Evolutionary conservation across 2,329 filamentous ascomycete genomes (phyloP).

Genomic region (Aspergillus fischeri): DNA sequence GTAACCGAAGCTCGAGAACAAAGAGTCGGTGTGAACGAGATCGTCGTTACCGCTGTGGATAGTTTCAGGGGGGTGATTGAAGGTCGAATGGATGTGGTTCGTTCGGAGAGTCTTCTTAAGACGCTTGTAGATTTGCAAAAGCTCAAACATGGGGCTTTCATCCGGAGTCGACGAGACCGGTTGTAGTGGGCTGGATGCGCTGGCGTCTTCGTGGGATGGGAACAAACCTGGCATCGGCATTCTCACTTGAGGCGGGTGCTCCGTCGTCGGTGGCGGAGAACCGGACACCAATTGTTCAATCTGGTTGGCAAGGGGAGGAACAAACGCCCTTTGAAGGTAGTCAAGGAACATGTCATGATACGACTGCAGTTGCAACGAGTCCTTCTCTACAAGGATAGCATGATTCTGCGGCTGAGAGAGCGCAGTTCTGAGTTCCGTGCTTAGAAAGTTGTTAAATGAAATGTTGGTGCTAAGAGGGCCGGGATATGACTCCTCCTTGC

Average conservation of each 20-base stretch:
- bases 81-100: constrained; percentile 48
- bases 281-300: constrained; percentile 31
- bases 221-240: constrained; percentile 38
- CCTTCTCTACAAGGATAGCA: constrained; percentile 36
- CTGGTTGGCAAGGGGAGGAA: constrained; percentile 46
- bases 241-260: constrained; percentile 26
- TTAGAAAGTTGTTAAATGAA: constrained; percentile 67
- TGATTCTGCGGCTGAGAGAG: constrained; percentile 49
- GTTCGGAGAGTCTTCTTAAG: constrained; percentile 52
- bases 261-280: constrained; percentile 24
- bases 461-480: constrained; percentile 60
- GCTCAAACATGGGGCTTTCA: constrained; percentile 42
- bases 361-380: constrained; percentile 28
- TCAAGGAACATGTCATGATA: constrained; percentile 49
- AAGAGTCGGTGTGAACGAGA: constrained; percentile 42
- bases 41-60: constrained; percentile 39
- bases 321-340: constrained; percentile 49
- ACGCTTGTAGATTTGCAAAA: constrained; percentile 54
- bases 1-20: constrained; percentile 61
- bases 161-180: constrained; percentile 23
- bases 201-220: constrained; percentile 31
- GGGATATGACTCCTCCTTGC: constrained; percentile 78
- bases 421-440: constrained; percentile 50
- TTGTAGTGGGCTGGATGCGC: constrained; percentile 29
- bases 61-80: constrained; percentile 40